phyloP scores from a whole-genome alignment of 2,329 filamentous ascomycete species.

The Talaromyces verruculosus region DNA sequence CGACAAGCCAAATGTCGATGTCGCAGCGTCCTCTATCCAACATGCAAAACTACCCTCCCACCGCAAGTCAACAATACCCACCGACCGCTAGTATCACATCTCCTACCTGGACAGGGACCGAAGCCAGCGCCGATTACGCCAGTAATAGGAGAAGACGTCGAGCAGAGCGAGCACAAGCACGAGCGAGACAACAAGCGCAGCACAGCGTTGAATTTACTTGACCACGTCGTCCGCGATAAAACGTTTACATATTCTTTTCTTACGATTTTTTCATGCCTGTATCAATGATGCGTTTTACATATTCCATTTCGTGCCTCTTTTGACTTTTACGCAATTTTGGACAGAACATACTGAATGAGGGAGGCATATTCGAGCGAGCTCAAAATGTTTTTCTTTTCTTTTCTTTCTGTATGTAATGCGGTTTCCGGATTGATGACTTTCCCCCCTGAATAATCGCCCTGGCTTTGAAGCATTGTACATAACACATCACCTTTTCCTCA shows the following conservation, averaged over 20 bases:
- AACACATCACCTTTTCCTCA: background rate
- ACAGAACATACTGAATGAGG: background rate
- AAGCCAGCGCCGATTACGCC: slow-evolving; percentile 53
- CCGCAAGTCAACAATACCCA: slow-evolving; percentile 24
- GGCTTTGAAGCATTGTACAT: slow-evolving; percentile 13
- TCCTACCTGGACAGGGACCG: slow-evolving; percentile 49
- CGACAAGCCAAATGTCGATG: slow-evolving; percentile 22
- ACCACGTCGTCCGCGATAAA: background rate
- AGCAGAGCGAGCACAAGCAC: slow-evolving; percentile 51
- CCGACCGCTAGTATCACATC: slow-evolving; percentile 45
- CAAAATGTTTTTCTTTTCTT: background rate
- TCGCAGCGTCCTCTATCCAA: slow-evolving; percentile 41
- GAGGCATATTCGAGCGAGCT: slow-evolving; percentile 15
- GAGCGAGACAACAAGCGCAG: slow-evolving; percentile 46
- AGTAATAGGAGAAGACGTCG: slow-evolving; percentile 55
- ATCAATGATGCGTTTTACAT: background rate
- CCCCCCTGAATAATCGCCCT: background rate
- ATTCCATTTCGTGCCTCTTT: background rate
- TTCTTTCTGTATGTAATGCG: background rate
- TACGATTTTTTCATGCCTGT: background rate
- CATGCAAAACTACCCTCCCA: slow-evolving; percentile 28
- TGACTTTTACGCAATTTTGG: background rate
- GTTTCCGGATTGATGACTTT: slow-evolving; percentile 13
- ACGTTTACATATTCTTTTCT: background rate
- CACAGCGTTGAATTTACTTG: slow-evolving; percentile 52